phyloP scores from a whole-genome alignment of 2,329 filamentous ascomycete genomes.

The Chrysoporthe deuterocubensis region DNA sequence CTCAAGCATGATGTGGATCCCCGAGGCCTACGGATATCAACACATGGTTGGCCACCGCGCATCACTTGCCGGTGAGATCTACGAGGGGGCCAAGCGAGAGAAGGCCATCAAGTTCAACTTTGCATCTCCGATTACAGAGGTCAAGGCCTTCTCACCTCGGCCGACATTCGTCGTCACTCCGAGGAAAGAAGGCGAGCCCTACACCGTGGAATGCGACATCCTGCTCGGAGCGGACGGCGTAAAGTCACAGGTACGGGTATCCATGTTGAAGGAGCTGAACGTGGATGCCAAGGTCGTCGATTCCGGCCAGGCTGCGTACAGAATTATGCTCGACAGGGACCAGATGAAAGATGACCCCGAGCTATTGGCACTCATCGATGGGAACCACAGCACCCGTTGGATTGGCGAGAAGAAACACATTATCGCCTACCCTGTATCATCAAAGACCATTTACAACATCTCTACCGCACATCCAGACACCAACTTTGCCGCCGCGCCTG shows the following conservation, averaged over 20 bases:
- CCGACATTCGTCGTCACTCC: constrained; percentile 58
- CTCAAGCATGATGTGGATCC: constrained; percentile 61
- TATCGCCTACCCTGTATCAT: constrained; percentile 68
- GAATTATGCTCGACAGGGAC: constrained; percentile 55
- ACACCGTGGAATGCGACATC: constrained; percentile 52
- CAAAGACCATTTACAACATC: constrained; percentile 69
- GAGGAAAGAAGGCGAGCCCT: constrained; percentile 46
- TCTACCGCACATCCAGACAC: constrained; percentile 64
- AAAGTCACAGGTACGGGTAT: constrained; percentile 50
- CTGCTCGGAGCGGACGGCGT: constrained; percentile 59
- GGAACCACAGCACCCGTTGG: constrained; percentile 63
- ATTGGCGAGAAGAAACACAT: constrained; percentile 70
- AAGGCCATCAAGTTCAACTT: constrained; percentile 62
- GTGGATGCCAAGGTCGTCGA: constrained; percentile 47
- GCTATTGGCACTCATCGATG: constrained; percentile 58
- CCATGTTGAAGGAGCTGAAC: constrained; percentile 43
- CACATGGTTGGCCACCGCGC: constrained; percentile 70
- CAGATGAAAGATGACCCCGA: constrained; percentile 51
- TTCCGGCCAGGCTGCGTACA: constrained; percentile 58
- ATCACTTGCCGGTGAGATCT: constrained; percentile 61
- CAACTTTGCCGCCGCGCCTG: constrained; percentile 53
- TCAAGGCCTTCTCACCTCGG: constrained; percentile 54
- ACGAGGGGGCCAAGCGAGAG: constrained; percentile 60
- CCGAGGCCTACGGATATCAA: constrained; percentile 60
- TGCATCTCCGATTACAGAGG: constrained; percentile 49